Base-by-base conservation (phyloP, 2,329 filamentous ascomycete genomes). In the Curvularia hawaiiensis region DNA sequence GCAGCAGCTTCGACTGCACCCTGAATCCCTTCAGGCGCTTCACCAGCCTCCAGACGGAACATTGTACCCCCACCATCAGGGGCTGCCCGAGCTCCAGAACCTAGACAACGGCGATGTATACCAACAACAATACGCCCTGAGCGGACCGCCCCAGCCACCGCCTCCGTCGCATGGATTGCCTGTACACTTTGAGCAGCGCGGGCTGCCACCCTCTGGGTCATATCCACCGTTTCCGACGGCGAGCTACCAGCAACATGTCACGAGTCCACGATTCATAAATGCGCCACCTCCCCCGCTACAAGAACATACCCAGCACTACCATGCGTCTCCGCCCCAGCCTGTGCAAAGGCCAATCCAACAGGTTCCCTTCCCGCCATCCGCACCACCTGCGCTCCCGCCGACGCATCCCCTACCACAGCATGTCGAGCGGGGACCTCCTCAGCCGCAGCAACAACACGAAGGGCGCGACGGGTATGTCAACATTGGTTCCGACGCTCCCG, bases 81-180 rank as follows among this genome's bases (percentile, higher is more conserved):
- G 66, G 62, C 79, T 64, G 67, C 78, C 65, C 14, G 60, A 66
- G 51, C 72, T 82, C 26, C 75, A 78, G 59, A 67, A 65, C 50
- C 75, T 82, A 56, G 77, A 80, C 55, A 59, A 63, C 22, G 66
- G 54, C 62, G 61, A 66, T 31, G 61, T 74, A 52, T 64, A 60
- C 53, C 62, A 63, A 11, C 65, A 63, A 24, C 60, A 60, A 14
- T 64, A 67, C 51, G 57, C 59, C 49, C 51, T 72, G 48, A 58
- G 54, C 56, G 65, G 56, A 14, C 54, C 65, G 50, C 56, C 61
- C 43, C 68, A 67, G 45, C 59, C 60, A 48, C 68, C 63, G 20
- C 58, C 62, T 30, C 52, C 58, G 16, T 44, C 64, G 28, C 69
- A 72, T 50, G 60, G 59, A 46, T 30, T 58, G 48, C 54, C 58